Evolutionary conservation across 805 yeast genomes (phyloP).

Genomic region (Candida cerambycidarum): DNA sequence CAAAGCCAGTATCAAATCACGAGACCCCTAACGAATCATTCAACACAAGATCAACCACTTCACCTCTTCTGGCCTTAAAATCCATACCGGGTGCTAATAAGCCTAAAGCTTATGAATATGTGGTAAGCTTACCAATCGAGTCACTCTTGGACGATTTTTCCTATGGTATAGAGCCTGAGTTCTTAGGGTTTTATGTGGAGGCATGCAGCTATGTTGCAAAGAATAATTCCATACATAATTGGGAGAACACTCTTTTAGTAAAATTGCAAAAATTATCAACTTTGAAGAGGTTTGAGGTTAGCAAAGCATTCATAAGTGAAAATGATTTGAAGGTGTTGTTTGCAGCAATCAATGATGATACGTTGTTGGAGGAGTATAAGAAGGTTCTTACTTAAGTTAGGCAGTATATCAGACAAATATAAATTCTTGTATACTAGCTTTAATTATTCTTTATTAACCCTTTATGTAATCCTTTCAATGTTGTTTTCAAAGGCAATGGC

Average conservation of each 20-base stretch:
- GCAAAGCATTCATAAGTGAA: constrained; percentile 33
- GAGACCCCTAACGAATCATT: constrained; percentile 11
- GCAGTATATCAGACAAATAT: too few species aligned
- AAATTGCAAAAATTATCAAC: constrained; percentile 27
- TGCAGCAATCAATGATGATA: constrained; percentile 1
- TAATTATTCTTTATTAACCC: constrained; percentile 13
- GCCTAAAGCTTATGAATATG: constrained; percentile 34
- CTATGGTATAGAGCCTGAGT: constrained; percentile 50
- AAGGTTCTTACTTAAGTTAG: background rate
- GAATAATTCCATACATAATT: constrained; percentile 12
- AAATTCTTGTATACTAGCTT: background rate
- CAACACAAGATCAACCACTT: constrained; percentile 25
- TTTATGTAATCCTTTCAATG: constrained; percentile 37
- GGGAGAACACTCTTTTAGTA: constrained; percentile 19
- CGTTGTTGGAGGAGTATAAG: background rate
- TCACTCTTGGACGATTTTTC: constrained; percentile 33
- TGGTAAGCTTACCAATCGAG: constrained; percentile 27
- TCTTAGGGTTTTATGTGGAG: constrained; percentile 47
- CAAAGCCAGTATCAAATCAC: background rate
- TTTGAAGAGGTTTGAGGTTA: constrained; percentile 27
- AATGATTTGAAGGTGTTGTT: constrained; percentile 15
- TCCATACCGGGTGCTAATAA: constrained; percentile 25
- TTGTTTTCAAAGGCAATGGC: constrained; percentile 33
- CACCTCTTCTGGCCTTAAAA: constrained; percentile 24
- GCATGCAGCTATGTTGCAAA: constrained; percentile 29